Evolutionary conservation across 2,329 filamentous ascomycete genomes (phyloP).

Genomic region (Diaporthe capsici): DNA sequence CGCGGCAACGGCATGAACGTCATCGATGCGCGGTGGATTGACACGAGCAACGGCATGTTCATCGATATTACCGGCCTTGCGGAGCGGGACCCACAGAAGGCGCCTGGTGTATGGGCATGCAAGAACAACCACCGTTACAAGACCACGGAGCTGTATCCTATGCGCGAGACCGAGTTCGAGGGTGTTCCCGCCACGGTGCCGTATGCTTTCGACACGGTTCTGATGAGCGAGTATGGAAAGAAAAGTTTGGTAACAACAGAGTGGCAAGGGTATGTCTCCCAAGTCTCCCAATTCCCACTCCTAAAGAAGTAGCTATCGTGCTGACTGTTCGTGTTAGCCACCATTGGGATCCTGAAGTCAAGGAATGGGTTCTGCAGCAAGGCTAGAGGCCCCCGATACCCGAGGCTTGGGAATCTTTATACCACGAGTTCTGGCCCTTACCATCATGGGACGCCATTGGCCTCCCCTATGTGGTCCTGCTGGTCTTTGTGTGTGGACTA

Average conservation of each 20-base stretch:
- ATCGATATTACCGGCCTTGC: conserved; percentile 86
- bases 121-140: conserved; percentile 84
- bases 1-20: conserved; percentile 80
- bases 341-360: conserved; percentile 69
- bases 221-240: conserved; percentile 76
- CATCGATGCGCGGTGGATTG: conserved; percentile 89
- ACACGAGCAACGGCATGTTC: conserved; percentile 81
- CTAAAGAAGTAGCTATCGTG: conserved; percentile 4
- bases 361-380: conserved; percentile 69
- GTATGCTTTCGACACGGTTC: conserved; percentile 75
- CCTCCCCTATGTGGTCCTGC: not conserved
- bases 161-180: conserved; percentile 82
- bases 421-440: not conserved
- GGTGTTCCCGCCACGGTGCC: conserved; percentile 79
- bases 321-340: conserved; percentile 62
- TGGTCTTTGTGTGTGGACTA: not conserved
- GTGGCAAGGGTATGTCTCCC: conserved; percentile 70
- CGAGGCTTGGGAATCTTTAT: not conserved
- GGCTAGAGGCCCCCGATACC: not conserved
- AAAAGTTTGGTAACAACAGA: conserved; percentile 72
- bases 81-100: conserved; percentile 71
- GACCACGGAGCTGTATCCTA: conserved; percentile 80
- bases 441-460: not conserved
- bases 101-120: conserved; percentile 80
- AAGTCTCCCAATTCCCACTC: conserved; percentile 49